Conservation (phyloP, 1,139 yeast genomes). For the Pichia sp. region DNA sequence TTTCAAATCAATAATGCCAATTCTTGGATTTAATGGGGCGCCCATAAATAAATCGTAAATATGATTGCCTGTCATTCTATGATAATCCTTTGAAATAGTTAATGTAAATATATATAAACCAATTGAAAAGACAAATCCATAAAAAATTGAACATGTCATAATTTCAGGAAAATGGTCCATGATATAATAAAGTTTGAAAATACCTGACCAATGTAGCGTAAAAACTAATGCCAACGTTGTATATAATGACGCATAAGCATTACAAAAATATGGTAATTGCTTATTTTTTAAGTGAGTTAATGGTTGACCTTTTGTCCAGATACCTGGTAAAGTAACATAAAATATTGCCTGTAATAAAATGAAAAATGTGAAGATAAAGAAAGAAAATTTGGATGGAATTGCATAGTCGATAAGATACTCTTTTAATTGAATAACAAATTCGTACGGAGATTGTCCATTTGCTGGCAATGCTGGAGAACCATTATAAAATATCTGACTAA, state of each 20-base stretch:
- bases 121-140: slow-evolving; percentile 65
- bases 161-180: slow-evolving; percentile 83
- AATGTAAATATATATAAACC: slow-evolving; percentile 59
- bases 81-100: slow-evolving; percentile 63
- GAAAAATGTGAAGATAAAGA: slow-evolving; percentile 67
- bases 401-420: slow-evolving; percentile 50
- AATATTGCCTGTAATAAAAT: slow-evolving; percentile 65
- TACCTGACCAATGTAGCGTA: slow-evolving; percentile 62
- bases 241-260: slow-evolving; percentile 83
- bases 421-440: slow-evolving; percentile 45
- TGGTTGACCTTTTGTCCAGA: slow-evolving; percentile 94
- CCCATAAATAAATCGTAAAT: slow-evolving; percentile 95
- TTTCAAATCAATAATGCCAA: slow-evolving; percentile 87
- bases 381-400: slow-evolving; percentile 60
- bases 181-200: slow-evolving; percentile 66
- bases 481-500: slow-evolving; percentile 71
- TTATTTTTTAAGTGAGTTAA: slow-evolving; percentile 69
- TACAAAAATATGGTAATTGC: slow-evolving; percentile 88
- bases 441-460: slow-evolving; percentile 49
- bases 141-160: slow-evolving; percentile 83
- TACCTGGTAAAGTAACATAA: slow-evolving; percentile 87
- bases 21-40: slow-evolving; percentile 91
- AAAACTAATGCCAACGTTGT: slow-evolving; percentile 53
- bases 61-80: slow-evolving; percentile 86
- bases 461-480: slow-evolving; percentile 70